Conservation (phyloP, 78 protist species). For the Bodo saltans region DNA sequence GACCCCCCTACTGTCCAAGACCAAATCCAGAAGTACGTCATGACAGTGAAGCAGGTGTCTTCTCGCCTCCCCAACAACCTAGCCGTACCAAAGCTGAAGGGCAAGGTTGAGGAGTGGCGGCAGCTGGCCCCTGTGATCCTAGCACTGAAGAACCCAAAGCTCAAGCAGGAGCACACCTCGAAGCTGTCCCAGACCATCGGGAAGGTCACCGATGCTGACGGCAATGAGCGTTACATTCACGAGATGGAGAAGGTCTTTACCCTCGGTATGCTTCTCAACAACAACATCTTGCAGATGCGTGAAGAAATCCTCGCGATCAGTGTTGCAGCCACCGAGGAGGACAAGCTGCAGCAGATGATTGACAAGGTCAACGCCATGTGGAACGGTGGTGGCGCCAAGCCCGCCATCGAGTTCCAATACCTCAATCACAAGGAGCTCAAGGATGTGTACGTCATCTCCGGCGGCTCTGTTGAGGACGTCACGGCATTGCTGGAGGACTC, state of each 20-base stretch:
- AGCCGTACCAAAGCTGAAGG: constrained; percentile 29
- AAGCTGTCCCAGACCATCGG: constrained; percentile 13
- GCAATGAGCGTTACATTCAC: neutral
- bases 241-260: constrained; percentile 2
- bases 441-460: constrained; percentile 46
- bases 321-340: constrained; percentile 50
- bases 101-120: neutral
- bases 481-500: constrained; percentile 38
- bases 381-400: constrained; percentile 13
- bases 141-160: constrained; percentile 36
- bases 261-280: constrained; percentile 32
- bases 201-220: neutral
- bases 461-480: constrained; percentile 55
- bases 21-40: constrained; percentile 6
- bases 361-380: constrained; percentile 9
- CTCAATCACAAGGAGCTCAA: constrained; percentile 29
- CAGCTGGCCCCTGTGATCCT: neutral
- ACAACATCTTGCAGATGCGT: constrained; percentile 5
- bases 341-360: constrained; percentile 35
- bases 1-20: neutral
- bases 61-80: neutral
- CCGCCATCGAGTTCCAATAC: constrained; percentile 30
- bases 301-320: constrained; percentile 34
- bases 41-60: constrained; percentile 17
- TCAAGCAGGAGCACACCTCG: constrained; percentile 44